Conservation (phyloP, 2,329 filamentous ascomycete genomes). For the Fusarium sp. region DNA sequence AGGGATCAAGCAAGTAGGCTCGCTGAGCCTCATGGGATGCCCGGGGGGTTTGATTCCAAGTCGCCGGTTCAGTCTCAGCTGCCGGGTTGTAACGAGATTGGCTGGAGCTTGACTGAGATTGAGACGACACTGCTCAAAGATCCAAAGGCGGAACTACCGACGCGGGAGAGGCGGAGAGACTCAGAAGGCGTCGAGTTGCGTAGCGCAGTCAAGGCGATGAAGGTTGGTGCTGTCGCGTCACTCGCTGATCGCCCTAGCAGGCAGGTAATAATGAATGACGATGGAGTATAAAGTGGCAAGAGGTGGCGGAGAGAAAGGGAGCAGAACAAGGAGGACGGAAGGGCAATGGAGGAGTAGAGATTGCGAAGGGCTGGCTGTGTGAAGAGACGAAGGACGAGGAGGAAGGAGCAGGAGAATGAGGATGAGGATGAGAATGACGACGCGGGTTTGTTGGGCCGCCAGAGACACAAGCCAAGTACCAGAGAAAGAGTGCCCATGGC, state of each 20-base stretch:
- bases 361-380: not conserved
- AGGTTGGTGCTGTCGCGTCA: conserved; percentile 18
- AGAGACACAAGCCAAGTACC: not conserved
- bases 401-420: not conserved
- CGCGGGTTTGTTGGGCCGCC: not conserved
- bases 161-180: not conserved
- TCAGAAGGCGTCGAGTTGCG: not conserved
- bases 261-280: not conserved
- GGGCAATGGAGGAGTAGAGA: conserved; percentile 14
- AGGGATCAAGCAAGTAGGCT: not conserved
- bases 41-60: conserved; percentile 6
- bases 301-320: conserved; percentile 10
- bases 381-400: conserved; percentile 14
- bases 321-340: conserved; percentile 4
- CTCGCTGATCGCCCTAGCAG: not conserved
- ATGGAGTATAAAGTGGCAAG: conserved; percentile 19
- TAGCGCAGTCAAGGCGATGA: not conserved
- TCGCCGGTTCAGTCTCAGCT: conserved; percentile 25
- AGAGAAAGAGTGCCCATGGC: too few species aligned
- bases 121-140: not conserved
- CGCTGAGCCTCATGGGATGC: conserved; percentile 7
- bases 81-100: conserved; percentile 15
- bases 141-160: not conserved
- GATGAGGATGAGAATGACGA: not conserved
- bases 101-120: not conserved